A percentile compares a stretch with the other conserved stretches of the same genome.
Evolutionary conservation across 106 monocot species (phyloP).

Genomic region (Dendrobium chrysotoxum): DNA sequence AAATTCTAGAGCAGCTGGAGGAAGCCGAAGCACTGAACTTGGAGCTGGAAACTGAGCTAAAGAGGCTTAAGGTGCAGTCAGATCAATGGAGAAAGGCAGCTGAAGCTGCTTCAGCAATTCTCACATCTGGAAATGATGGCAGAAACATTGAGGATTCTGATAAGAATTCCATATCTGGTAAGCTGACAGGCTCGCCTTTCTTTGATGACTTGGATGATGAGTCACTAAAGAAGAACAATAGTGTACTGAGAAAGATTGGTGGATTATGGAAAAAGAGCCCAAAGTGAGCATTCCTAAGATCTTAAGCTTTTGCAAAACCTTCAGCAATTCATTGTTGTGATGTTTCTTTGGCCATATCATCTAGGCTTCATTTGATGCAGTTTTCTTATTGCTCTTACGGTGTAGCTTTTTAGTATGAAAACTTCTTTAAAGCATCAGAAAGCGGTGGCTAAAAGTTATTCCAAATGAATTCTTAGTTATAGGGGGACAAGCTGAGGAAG

Average conservation of each 20-base stretch:
- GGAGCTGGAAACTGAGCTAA: conserved; percentile 62
- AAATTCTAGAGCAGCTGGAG: conserved; percentile 16
- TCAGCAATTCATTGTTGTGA: too few relatives aligned
- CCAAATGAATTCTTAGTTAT: too few relatives aligned
- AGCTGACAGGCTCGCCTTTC: conserved; percentile 65
- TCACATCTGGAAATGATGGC: conserved; percentile 14
- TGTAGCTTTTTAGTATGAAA: too few relatives aligned
- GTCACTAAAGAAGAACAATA: conserved; percentile 53
- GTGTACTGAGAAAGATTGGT: conserved; percentile 55
- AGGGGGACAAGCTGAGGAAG: too few relatives aligned
- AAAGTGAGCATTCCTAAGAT: conserved; percentile 19
- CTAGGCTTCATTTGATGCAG: too few relatives aligned
- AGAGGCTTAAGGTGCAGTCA: conserved; percentile 60
- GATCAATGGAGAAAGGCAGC: conserved; percentile 96
- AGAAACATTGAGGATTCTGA: conserved; percentile 41
- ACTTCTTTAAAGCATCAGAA: too few relatives aligned
- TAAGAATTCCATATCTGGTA: conserved; percentile 38
- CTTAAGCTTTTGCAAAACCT: neutral
- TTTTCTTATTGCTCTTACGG: too few relatives aligned
- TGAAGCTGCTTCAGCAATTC: conserved; percentile 61
- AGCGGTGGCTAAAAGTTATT: too few relatives aligned
- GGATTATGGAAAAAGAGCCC: conserved; percentile 75
- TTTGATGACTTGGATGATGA: conserved; percentile 54
- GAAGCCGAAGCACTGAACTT: conserved; percentile 24
- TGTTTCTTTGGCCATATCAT: too few relatives aligned